These are phyloP conservation scores for Phytophthora hibernalis DNA, from an alignment of 352 stramenopile genomes.

Conservation along the genomic window DNA sequence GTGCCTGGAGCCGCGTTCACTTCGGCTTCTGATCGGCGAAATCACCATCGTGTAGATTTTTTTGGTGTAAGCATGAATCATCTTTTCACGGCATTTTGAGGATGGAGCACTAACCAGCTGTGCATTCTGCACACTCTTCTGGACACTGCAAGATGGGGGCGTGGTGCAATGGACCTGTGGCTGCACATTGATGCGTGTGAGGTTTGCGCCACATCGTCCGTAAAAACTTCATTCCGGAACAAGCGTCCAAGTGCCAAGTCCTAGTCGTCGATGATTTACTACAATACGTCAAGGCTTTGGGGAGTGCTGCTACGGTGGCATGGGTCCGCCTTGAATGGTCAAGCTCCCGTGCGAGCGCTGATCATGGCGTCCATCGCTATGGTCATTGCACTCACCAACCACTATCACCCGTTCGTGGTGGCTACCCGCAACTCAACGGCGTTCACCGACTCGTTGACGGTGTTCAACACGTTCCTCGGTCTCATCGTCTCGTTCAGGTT, in stretches of 20 bases:
- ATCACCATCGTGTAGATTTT: slow-evolving; percentile 14
- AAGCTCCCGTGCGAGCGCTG: slow-evolving; percentile 65
- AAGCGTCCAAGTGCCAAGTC: no score
- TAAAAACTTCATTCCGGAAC: slow-evolving; percentile 24
- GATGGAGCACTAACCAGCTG: slow-evolving; percentile 10
- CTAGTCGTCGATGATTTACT: slow-evolving; percentile 91
- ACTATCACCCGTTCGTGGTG: slow-evolving; percentile 70
- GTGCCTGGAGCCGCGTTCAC: no score
- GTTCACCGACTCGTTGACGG: slow-evolving; percentile 82
- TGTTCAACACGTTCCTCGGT: slow-evolving; percentile 87
- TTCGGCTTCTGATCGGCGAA: no score
- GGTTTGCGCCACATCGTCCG: slow-evolving; percentile 9
- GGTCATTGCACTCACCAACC: slow-evolving; percentile 54
- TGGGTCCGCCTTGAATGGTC: slow-evolving; percentile 76
- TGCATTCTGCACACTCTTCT: slow-evolving; percentile 24
- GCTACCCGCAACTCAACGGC: slow-evolving; percentile 69
- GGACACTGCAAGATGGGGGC: slow-evolving; percentile 19
- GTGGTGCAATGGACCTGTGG: neutral
- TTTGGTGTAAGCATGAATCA: slow-evolving; percentile 9
- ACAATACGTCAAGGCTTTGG: slow-evolving; percentile 67
- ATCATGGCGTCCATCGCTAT: slow-evolving; percentile 75
- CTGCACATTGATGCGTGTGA: slow-evolving; percentile 5
- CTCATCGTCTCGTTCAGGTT: slow-evolving; percentile 83
- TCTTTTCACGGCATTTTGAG: slow-evolving; percentile 6
- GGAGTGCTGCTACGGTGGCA: slow-evolving; percentile 73